phyloP scores from a whole-genome alignment of 1,139 yeast genomes.

The Suhomyces coccinellae region DNA sequence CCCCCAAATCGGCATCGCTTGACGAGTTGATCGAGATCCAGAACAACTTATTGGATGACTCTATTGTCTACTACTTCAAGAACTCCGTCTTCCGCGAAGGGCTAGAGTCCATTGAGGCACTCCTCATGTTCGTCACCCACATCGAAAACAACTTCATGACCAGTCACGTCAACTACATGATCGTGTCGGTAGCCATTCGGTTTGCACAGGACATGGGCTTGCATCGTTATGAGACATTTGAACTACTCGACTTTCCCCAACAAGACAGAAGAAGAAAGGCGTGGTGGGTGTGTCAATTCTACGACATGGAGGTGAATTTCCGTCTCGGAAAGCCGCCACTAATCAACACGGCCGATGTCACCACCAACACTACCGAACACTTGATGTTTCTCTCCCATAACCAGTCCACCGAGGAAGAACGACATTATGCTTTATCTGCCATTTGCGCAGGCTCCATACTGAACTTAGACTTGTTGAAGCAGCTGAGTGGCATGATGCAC shows the following conservation, averaged over 20 bases:
- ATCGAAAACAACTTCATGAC: slow-evolving; percentile 45
- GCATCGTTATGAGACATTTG: slow-evolving; percentile 55
- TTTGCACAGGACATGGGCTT: slow-evolving; percentile 67
- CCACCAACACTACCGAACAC: slow-evolving; percentile 13
- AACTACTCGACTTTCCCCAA: slow-evolving; percentile 39
- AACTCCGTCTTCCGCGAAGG: slow-evolving; percentile 53
- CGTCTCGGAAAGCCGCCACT: slow-evolving; percentile 63
- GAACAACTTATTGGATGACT: slow-evolving; percentile 31
- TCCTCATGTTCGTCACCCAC: slow-evolving; percentile 45
- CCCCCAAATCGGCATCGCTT: neutral
- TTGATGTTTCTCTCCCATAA: neutral
- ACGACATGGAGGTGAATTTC: slow-evolving; percentile 56
- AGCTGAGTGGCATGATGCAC: neutral
- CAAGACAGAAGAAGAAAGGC: slow-evolving; percentile 39
- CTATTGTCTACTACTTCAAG: slow-evolving; percentile 50
- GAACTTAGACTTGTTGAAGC: slow-evolving; percentile 1
- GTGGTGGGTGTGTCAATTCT: slow-evolving; percentile 58
- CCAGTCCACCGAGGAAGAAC: neutral
- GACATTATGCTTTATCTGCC: neutral
- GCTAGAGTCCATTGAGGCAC: slow-evolving; percentile 48
- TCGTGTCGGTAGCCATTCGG: slow-evolving; percentile 54
- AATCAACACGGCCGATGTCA: slow-evolving; percentile 49
- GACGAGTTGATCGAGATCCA: slow-evolving; percentile 20
- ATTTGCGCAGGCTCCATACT: neutral
- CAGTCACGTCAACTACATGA: slow-evolving; percentile 44